A percentile compares a stretch with the other conserved stretches of the same genome.
These are phyloP conservation scores for Tylopilus balloui DNA, from an alignment of 768 basidiomycete genomes.

Conservation along the genomic window DNA sequence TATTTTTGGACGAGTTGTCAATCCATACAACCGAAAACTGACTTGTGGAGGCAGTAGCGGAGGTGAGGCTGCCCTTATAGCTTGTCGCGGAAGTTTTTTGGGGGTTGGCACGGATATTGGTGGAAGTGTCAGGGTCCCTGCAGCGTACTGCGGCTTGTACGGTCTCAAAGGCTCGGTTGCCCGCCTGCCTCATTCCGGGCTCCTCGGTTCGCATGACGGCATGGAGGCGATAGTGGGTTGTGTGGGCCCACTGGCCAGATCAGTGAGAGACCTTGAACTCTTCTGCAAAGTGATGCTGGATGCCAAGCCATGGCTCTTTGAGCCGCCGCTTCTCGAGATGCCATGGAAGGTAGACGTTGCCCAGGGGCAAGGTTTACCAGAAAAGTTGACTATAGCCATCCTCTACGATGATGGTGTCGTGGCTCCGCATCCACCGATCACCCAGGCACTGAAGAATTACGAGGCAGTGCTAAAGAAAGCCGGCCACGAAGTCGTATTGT, in stretches of 20 bases:
- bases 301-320: conserved; percentile 43
- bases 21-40: conserved; percentile 54
- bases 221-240: conserved; percentile 52
- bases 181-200: conserved; percentile 48
- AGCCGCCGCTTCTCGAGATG: conserved; percentile 45
- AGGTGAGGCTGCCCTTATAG: conserved; percentile 44
- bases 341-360: conserved; percentile 44
- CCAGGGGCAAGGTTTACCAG: conserved; percentile 36
- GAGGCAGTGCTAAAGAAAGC: conserved; percentile 39
- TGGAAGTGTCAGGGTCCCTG: conserved; percentile 42
- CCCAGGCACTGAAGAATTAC: conserved; percentile 36
- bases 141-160: conserved; percentile 40
- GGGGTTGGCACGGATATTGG: conserved; percentile 48
- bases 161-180: conserved; percentile 46
- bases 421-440: conserved; percentile 45
- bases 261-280: conserved; percentile 45
- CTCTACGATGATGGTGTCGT: conserved; percentile 51
- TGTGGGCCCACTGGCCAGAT: conserved; percentile 45
- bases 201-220: conserved; percentile 46
- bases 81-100: conserved; percentile 38
- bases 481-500: conserved; percentile 50
- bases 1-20: conserved; percentile 54
- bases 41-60: conserved; percentile 46
- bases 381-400: conserved; percentile 42
- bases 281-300: conserved; percentile 46